Percentiles rank a stretch among this genome's conserved stretches.
Evolutionary conservation across 331 rosid genomes (phyloP).

Genomic region (Rhamnella rubrinervis): DNA sequence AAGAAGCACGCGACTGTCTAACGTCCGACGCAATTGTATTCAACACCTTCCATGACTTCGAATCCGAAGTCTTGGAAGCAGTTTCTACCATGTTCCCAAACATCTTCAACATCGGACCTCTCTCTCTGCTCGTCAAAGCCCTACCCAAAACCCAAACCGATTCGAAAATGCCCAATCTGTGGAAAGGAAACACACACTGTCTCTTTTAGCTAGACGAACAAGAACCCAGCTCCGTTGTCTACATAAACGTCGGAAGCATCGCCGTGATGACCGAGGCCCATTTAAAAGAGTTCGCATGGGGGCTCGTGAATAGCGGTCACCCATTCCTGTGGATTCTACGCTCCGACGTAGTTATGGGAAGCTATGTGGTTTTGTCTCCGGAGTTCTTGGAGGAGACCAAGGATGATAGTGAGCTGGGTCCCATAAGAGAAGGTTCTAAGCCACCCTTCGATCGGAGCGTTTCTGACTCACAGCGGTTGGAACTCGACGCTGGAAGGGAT

Average conservation of each 20-base stretch:
- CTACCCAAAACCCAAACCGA: constrained; percentile 12
- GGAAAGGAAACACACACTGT: constrained; percentile 38
- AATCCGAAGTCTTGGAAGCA: constrained; percentile 32
- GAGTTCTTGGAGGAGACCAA: constrained; percentile 38
- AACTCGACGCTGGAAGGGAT: constrained; percentile 41
- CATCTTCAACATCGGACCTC: constrained; percentile 44
- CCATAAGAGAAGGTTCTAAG: constrained; percentile 38
- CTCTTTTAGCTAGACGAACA: constrained; percentile 33
- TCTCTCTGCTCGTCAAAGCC: constrained; percentile 10
- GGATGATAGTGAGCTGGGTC: constrained; percentile 47
- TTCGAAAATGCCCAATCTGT: constrained; percentile 27
- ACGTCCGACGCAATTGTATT: constrained; percentile 42
- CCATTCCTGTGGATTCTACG: constrained; percentile 41
- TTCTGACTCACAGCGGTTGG: constrained; percentile 60
- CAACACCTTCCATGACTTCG: constrained; percentile 50
- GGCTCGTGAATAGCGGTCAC: constrained; percentile 35
- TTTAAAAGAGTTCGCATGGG: constrained; percentile 46
- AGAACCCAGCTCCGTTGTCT: constrained; percentile 30
- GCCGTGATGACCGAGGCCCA: constrained; percentile 28
- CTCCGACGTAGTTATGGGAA: constrained; percentile 36
- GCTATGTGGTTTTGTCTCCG: constrained; percentile 11
- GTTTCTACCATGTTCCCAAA: constrained; percentile 29
- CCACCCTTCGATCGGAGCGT: constrained; percentile 49
- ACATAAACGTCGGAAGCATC: constrained; percentile 39
- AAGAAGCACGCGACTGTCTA: constrained; percentile 29